A percentile compares a stretch with the other conserved stretches of the same genome.
Conservation (phyloP, 1,284 basidiomycete genomes). For the Sphaerobolus stellatus region DNA sequence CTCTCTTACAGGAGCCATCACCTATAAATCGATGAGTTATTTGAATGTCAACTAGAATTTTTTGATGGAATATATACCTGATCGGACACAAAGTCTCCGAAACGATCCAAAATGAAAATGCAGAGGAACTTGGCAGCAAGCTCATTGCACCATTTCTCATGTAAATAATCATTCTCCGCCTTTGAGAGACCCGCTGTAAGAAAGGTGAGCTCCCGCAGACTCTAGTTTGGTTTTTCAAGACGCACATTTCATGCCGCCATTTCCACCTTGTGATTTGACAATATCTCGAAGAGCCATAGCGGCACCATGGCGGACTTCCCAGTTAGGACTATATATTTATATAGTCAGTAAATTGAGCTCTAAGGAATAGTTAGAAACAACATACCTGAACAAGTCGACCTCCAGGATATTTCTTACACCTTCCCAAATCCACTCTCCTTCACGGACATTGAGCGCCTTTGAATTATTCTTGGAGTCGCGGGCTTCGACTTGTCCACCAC, state of each 20-base stretch:
- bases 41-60: neutral
- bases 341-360: neutral
- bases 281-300: conserved; percentile 90
- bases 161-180: conserved; percentile 62
- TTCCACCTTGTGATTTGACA: conserved; percentile 81
- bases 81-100: conserved; percentile 97
- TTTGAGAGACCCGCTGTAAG: conserved; percentile 45
- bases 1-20: conserved; percentile 95
- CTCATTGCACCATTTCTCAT: conserved; percentile 88
- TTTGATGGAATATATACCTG: conserved; percentile 45
- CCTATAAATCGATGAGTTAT: conserved; percentile 40
- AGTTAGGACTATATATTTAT: conserved; percentile 54
- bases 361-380: conserved; percentile 15
- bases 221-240: conserved; percentile 3
- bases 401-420: conserved; percentile 81
- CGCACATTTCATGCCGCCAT: conserved; percentile 64
- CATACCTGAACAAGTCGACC: conserved; percentile 71
- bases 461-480: conserved; percentile 66
- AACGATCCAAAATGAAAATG: conserved; percentile 93
- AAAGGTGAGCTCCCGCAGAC: conserved; percentile 7
- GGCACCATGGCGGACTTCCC: conserved; percentile 95
- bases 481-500: conserved; percentile 77
- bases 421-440: conserved; percentile 87
- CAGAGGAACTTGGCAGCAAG: conserved; percentile 86
- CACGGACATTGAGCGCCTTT: conserved; percentile 67